Base-by-base conservation (phyloP, 2,329 filamentous ascomycete genomes). In the Phyllosticta citrichinensis region DNA sequence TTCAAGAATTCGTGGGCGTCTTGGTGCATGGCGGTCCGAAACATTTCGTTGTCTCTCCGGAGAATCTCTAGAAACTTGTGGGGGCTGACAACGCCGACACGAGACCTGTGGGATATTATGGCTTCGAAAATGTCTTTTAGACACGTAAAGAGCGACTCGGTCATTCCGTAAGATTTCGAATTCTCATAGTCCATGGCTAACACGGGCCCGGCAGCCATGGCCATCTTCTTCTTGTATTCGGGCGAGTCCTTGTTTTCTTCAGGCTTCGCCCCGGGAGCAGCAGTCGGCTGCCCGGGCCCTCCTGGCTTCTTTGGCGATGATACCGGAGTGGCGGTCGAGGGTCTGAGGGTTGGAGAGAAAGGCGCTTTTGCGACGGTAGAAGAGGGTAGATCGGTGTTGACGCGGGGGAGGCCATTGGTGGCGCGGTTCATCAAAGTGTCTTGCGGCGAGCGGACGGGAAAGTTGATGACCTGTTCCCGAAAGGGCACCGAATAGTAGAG, bases 1-100 rank as follows among this genome's bases (percentile, higher is more conserved):
- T 96, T 96, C 67, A 97, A 84, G 67, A 99, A 99, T 71, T 99
- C 94, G 73, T 99, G 94, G 1, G 94, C 94, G 72, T 99, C 94
- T 72, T 99, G 94, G 73, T 99, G 94, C 89, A 97, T 96, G 3
- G 92, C 89, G 50, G 91, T 93, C 62, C 91, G 86, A 69, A 99
- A 99, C 87, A 96, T 92, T 73, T 99, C 94, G 71, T 99, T 96
- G 68, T 97, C 91, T 64, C 89, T 85, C 70, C 92, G 90, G 69
- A 99, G 85, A 25, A 97, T 92, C 70, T 99, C 93, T 40, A 99
- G 80, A 65, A 99, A 97, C 64, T 92, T 87, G 68, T 93, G 87
- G 1, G 94, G 94, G 69, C 92, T 96, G 52, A 97, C 82, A 11
- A 99, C 91, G 17, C 94, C 94, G 6, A 89, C 94, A 61, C 91